Base-by-base conservation (phyloP, 345 rosid genomes). In the Lenwebbia sp. region DNA sequence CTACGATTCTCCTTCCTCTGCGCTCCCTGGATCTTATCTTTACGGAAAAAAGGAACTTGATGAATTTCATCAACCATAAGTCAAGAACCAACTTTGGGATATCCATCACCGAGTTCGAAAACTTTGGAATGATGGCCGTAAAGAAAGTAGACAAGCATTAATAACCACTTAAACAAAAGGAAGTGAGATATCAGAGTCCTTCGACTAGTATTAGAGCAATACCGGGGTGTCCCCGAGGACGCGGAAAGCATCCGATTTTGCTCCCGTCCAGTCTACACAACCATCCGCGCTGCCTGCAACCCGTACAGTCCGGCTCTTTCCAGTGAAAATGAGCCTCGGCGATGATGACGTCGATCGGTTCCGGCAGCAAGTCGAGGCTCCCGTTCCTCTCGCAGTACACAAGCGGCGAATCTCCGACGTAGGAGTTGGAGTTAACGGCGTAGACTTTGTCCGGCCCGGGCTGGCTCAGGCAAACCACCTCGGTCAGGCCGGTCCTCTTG, bases 401-500 rank as follows among this genome's bases (percentile, higher is more conserved):
- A 2, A 37, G 13, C 2, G 14, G 47, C 47, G 0, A 70, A 14
- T 70, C 47, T 70, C 78, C 26, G 0, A 70, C 47, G 5, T 9
- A 19, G 4, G 13, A 9, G 13, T 4, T 19, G 78, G 78, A 70
- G 0, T 0, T 1, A 23, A 40, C 14, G 2, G 78, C 47, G 41
- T 70, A 70, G 22, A 70, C 47, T 1, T 37, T 0, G 26, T 37
- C 21, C 13, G 47, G 4, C 47, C 78, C 7, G 7, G 47, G 78
- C 5, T 19, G 25, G 78, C 47, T 37, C 7, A 7, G 14, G 78
- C 14, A 0, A 22, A 1, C 26, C 47, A 37, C 4, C 7, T 0
- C 2, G 47, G 78, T 70, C 47, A 70, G 21, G 78, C 26, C 21
- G 7, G 25, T 70, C 78, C 78, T 70, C 47, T 4, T 12, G 26